Base-by-base conservation (phyloP, 306 rosid species). In the Abrus precatorius region DNA sequence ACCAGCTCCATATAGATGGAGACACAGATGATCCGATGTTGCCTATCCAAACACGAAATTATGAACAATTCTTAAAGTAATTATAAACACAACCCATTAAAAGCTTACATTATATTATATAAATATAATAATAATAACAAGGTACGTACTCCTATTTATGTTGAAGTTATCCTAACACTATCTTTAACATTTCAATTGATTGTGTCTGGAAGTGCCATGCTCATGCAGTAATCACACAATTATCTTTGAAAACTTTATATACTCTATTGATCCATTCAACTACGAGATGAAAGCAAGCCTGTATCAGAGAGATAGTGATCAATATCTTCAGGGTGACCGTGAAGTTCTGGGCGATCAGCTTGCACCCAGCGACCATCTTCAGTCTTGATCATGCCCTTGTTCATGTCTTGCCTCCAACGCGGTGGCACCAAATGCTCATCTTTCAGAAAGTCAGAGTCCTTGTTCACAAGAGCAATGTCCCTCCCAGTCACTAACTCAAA, bases 381-480 rank as follows among this genome's bases (percentile, higher is more conserved):
- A 75, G 56, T 78, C 75, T 78, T 85, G 34, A 85, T 75, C 97
- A 94, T 87, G 29, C 90, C 90, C 84, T 90, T 94, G 76, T 94
- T 94, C 86, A 88, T 85, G 29, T 89, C 90, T 79, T 92, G 98
- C 74, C 97, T 83, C 97, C 98, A 94, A 38, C 7, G 7, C 0
- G 98, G 97, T n/a, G 98, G 98, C 27, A 94, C 97, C 62, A 86
- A 52, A 84, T 86, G 72, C 34, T 91, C 95, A 45, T 92, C 98
- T 56, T 83, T 91, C 75, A 94, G 71, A 77, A 94, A 92, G 84
- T 94, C 98, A 61, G 88, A 82, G 1, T 75, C 89, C 54, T 94
- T 92, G 91, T 94, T 94, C 87, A 94, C 97, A 30, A 94, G 44
- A 0, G 98, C 98, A 2, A 92, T 86, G 82, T 92, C 98, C 50